Evolutionary conservation across 768 basidiomycete genomes (phyloP).

Genomic region (Psilocybe cyanescens): DNA sequence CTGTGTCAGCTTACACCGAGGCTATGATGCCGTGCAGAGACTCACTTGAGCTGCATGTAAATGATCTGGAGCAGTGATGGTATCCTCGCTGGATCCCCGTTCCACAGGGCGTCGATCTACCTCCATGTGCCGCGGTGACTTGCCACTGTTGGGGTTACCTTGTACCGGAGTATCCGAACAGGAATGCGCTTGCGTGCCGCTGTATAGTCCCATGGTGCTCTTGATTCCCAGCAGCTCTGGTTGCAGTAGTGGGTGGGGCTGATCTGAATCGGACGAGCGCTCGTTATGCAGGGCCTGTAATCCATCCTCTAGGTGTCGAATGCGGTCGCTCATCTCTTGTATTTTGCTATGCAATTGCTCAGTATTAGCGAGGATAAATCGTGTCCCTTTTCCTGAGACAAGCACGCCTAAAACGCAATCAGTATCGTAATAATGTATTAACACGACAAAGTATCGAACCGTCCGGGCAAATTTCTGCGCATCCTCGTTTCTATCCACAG

Average conservation of each 20-base stretch:
- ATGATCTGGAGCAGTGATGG: conserved; percentile 24
- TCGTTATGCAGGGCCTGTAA: conserved; percentile 37
- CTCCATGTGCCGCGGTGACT: conserved; percentile 17
- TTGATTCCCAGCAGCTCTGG: conserved; percentile 57
- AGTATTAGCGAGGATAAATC: conserved; percentile 70
- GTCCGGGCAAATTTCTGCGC: conserved; percentile 68
- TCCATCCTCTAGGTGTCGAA: conserved; percentile 64
- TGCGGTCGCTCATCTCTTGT: conserved; percentile 68
- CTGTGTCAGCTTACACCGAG: background rate
- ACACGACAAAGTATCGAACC: conserved; percentile 36
- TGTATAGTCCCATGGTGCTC: conserved; percentile 56
- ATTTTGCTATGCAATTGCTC: conserved; percentile 69
- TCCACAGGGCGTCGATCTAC: conserved; percentile 23
- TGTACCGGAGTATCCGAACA: conserved; percentile 12
- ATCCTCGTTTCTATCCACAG: conserved; percentile 56
- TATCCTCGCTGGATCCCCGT: conserved; percentile 36
- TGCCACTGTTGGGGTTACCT: conserved; percentile 3
- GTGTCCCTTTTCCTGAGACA: conserved; percentile 68
- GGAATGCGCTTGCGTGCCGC: conserved; percentile 26
- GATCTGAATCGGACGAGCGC: conserved; percentile 28
- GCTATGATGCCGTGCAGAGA: background rate
- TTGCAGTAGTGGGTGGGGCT: conserved; percentile 52
- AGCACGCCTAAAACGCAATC: conserved; percentile 50
- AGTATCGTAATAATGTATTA: background rate
- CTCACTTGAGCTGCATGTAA: conserved; percentile 20